These are phyloP conservation scores for Cyclanthera cordifolia DNA, from an alignment of 306 rosid species.

Conservation along the genomic window DNA sequence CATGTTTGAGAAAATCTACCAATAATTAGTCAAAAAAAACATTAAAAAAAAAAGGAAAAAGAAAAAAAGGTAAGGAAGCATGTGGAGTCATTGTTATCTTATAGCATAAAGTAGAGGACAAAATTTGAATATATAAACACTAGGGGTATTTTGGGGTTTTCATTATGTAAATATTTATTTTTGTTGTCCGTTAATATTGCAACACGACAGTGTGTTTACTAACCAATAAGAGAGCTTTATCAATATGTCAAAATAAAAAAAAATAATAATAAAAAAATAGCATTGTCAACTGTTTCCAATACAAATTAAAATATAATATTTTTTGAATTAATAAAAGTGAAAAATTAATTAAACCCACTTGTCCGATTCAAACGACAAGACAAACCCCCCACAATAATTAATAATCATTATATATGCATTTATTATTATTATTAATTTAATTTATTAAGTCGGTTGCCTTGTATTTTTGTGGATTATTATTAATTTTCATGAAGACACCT, in stretches of 20 bases:
- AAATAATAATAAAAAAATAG: no score
- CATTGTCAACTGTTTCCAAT: not conserved
- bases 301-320: not conserved
- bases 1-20: not conserved
- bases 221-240: not conserved
- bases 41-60: not conserved
- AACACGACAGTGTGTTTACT: slow-evolving; percentile 11
- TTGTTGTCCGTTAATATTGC: slow-evolving; percentile 7
- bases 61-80: not conserved
- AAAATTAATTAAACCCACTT: not conserved
- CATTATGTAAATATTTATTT: not conserved
- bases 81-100: slow-evolving; percentile 7
- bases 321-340: no score
- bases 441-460: not conserved
- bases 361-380: slow-evolving; percentile 1
- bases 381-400: slow-evolving; percentile 3
- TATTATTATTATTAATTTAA: no score
- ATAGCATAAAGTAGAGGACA: not conserved
- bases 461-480: not conserved
- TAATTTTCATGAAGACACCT: not conserved
- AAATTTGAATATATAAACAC: not conserved
- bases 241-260: no score
- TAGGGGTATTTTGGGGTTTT: not conserved
- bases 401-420: not conserved
- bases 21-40: not conserved